Conservation (phyloP, 192 early-diverging fungal genomes). For the Dissophora ornata region DNA sequence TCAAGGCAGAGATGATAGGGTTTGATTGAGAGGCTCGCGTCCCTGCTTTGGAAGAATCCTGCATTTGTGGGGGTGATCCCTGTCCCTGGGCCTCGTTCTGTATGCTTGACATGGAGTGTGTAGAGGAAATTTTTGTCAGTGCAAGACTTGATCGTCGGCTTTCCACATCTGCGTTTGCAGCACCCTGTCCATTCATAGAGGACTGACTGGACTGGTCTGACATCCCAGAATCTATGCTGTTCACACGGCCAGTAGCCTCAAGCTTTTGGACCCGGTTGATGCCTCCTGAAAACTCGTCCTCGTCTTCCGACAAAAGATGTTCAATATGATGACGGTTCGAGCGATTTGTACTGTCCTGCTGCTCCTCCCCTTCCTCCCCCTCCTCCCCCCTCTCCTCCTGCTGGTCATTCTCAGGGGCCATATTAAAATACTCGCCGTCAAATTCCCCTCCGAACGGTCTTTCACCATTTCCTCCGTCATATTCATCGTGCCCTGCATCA, state of each 20-base stretch:
- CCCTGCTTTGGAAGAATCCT: not conserved
- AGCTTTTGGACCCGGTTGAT: not conserved
- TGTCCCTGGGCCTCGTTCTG: not conserved
- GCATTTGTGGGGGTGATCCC: not conserved
- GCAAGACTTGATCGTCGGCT: not conserved
- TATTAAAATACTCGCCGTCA: slow-evolving; percentile 9
- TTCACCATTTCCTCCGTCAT: no score
- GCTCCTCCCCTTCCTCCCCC: no score
- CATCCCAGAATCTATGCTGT: slow-evolving; percentile 17
- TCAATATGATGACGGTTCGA: slow-evolving; percentile 45
- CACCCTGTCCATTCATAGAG: not conserved
- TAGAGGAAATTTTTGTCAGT: not conserved
- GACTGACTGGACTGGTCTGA: slow-evolving; percentile 14
- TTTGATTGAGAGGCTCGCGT: slow-evolving; percentile 7
- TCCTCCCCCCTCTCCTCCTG: no score
- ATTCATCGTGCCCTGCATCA: slow-evolving; percentile 27
- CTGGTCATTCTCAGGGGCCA: not conserved
- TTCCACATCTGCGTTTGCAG: not conserved
- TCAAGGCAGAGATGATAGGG: not conserved
- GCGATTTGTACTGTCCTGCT: no score
- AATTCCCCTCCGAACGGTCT: slow-evolving; percentile 22
- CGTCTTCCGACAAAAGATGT: slow-evolving; percentile 29
- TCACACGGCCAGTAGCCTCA: not conserved
- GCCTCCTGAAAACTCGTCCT: slow-evolving; percentile 16
- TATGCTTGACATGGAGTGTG: not conserved